Base-by-base conservation (phyloP, 225 moss, liverwort and hornwort genomes). In the Marchantia paleacea region DNA sequence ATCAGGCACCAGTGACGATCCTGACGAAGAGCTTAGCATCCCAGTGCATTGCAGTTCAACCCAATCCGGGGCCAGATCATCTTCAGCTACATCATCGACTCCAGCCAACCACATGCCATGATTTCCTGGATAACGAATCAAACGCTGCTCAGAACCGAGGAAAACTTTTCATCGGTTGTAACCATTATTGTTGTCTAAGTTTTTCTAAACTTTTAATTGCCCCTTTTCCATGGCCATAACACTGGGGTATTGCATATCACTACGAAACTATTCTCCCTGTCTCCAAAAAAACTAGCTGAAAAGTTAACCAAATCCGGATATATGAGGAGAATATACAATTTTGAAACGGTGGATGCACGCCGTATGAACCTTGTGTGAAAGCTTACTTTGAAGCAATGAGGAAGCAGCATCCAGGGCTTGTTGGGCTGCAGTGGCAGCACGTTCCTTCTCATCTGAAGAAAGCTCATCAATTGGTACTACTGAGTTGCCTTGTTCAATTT, bases 1-100 rank as follows among this genome's bases (percentile, higher is more conserved):
- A 82, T 99, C 99, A 86, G 99, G 99, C 73, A 91, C 85, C 81
- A 99, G 82, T 80, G 87, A 89, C 63, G 87, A 83, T 47, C 99
- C 95, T 54, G 85, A 53, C 58, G 89, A 86, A 72, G 95, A 90
- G 73, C 88, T 91, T 66, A 99, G 69, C 62, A 95, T 95, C 71
- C 92, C 89, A 80, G 92, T 94, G 52, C 90, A 93, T 63, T 86
- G 86, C 77, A 99, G 84, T 80, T 93, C 91, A 76, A 99, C 52
- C 95, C 95, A 92, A 63, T 92, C 95, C 70, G 90, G 85, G 68
- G 84, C 87, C 52, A 80, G 64, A 20, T 89, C 90, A 53, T 85
- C 88, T 57, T 87, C 92, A 62, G 77, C 83, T 48, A 78, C 75
- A 7, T 87, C 90, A 87, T 92, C 91, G 52, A 88, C 83, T 85